Percentiles rank a stretch among this genome's conserved stretches.
Evolutionary conservation across 2,329 filamentous ascomycete species (phyloP).

Genomic region (Apiospora koreana): DNA sequence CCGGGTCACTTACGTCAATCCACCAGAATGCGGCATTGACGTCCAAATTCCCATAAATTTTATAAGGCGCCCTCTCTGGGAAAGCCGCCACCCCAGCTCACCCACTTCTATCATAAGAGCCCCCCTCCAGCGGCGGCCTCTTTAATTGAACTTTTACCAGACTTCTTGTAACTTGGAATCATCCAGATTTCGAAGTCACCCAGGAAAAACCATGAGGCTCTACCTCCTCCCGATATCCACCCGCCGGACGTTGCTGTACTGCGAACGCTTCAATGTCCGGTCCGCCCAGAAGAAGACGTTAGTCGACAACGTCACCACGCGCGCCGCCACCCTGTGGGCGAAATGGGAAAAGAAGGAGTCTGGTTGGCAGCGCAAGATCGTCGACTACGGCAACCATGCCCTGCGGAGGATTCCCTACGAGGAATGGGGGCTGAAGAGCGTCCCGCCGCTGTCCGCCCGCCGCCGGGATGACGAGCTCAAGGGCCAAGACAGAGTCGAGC

Average conservation of each 20-base stretch:
- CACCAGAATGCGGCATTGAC: not conserved
- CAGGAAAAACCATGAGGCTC: slow-evolving; percentile 73
- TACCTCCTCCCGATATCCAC: slow-evolving; percentile 94
- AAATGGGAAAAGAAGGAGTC: slow-evolving; percentile 81
- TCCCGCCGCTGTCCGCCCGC: slow-evolving; percentile 76
- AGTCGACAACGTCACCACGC: slow-evolving; percentile 69
- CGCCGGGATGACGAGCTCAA: slow-evolving; percentile 62
- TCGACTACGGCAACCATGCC: slow-evolving; percentile 81
- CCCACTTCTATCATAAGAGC: not conserved
- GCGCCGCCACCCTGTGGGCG: slow-evolving; percentile 77
- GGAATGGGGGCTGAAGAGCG: slow-evolving; percentile 96
- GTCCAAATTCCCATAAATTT: slow-evolving; percentile 1
- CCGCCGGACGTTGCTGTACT: slow-evolving; percentile 87
- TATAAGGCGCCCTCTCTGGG: no score
- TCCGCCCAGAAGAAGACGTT: slow-evolving; percentile 54
- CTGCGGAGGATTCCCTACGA: slow-evolving; percentile 90
- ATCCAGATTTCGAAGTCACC: not conserved
- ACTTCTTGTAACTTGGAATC: not conserved
- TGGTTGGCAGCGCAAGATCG: slow-evolving; percentile 87
- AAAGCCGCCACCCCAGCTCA: not conserved
- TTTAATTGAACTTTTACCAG: not conserved
- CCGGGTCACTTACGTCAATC: not conserved
- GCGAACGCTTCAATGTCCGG: slow-evolving; percentile 69
- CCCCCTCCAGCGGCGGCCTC: not conserved
- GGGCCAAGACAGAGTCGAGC: slow-evolving; percentile 65